Evolutionary conservation across 2,329 filamentous ascomycete species (phyloP), one percentile per base, ranked within the genome.

Genomic region (Colletotrichum somersetense): DNA sequence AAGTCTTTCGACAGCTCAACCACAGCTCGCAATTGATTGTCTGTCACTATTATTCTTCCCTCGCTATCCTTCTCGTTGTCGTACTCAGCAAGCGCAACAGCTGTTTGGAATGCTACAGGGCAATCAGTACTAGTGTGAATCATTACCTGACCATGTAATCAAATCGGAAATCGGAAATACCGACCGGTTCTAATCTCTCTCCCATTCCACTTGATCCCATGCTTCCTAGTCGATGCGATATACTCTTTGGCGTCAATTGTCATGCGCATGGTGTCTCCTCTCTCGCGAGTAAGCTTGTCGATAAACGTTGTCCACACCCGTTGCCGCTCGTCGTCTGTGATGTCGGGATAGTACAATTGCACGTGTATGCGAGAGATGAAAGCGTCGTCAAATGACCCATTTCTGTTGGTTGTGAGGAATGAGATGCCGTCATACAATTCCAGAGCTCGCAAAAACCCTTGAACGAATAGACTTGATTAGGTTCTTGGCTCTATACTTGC

Each of bases 361-460:
- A 81, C 55, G 14, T 81, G 79, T 0, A 80, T 74, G 1, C 79
- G 76, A 0, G 79, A 80, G 4, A 78, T 77, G 61, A 80, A 79
- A 0, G 79, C 79, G 2, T 80, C 78, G 20, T 80, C 79, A 26
- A 81, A 80, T 0, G 75, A 66, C 0, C 76, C 79, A 0, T 79
- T 76, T 1, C 78, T 62, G 50, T 81, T 81, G 0, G 79, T 78
- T 0, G 76, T 77, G 1, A 81, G 69, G 26, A 81, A 80, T 0
- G 80, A 33, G 10, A 81, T 80, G 1, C 80, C 79, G 7, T 79
- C 70, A 50, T 77, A 80, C 44, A 74, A 78, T 44, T 80, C 79
- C 0, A 81, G 75, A 0, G 77, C 77, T 0, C 77, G 70, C 0
- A 80, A 75, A 56, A 80, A 80, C 6, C 76, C 78, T 69, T 76